Base-by-base conservation (phyloP, 1,284 basidiomycete genomes). In the Wallemia mellicola region DNA sequence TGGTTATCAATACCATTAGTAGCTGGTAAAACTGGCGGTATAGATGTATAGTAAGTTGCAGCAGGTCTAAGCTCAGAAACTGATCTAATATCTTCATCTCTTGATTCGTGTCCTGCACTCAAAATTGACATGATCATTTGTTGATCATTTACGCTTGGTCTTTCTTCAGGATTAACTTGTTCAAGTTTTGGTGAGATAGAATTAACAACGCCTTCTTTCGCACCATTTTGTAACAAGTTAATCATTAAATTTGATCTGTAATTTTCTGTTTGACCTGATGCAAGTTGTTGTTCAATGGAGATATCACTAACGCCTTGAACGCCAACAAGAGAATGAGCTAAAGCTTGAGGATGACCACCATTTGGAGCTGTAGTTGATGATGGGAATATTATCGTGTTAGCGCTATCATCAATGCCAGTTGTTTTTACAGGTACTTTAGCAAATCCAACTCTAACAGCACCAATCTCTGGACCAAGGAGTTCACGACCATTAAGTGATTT, bases 71-170 rank as follows among this genome's bases (percentile, higher is more conserved):
- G 82, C 59, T 86, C 85, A 82, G 71, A 24, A 59, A 58, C 27
- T 58, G 57, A 60, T 57, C 54, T 57, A 27, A 61, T 17, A 26
- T 59, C 80, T 63, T 87, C 83, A n/a, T n/a, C n/a, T n/a, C n/a
- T n/a, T n/a, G n/a, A n/a, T 0, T 73, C 67, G 60, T 78, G 78
- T 27, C 86, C 86, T 25, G 74, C 79, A 65, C 83, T 83, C 28
- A 98, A 75, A 68, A 95, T 85, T 67, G 81, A 80, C 82, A 96
- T 84, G 63, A 96, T 82, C 80, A 95, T 84, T 71, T 94, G 88
- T 70, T 92, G 85, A 69, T 95, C 68, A 63, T 27, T 67, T 82
- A 22, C 81, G 85, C 60, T 85, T 78, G 0, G 78, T 79, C 26
- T 82, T 76, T 28, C 75, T 72, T 75, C 77, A 79, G 33, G 19